Evolutionary conservation across 2,329 filamentous ascomycete species (phyloP).

Genomic region (Chaetomium globosum): DNA sequence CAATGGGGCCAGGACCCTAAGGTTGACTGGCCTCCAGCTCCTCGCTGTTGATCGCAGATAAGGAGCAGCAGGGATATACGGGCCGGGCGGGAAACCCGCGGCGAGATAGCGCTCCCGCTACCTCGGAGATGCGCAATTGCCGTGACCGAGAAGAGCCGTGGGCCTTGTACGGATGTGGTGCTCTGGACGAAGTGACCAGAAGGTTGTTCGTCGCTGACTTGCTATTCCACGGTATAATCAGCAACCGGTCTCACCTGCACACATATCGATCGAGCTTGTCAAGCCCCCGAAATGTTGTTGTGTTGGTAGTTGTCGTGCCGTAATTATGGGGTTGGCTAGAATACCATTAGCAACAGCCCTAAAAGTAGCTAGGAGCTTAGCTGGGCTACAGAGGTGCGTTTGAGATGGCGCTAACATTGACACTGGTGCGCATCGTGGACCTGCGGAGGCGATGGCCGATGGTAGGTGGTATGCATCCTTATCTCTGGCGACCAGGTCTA

Average conservation of each 20-base stretch:
- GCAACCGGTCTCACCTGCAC: no score
- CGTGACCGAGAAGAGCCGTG: neutral
- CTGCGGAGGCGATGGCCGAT: neutral
- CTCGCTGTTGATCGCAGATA: constrained; percentile 22
- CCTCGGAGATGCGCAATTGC: constrained; percentile 27
- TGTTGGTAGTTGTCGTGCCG: neutral
- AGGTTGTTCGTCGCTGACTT: neutral
- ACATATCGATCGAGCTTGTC: neutral
- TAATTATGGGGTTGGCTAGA: no score
- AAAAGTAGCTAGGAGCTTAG: neutral
- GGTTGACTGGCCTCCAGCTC: neutral
- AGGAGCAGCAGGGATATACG: constrained; percentile 11
- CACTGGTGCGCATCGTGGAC: neutral
- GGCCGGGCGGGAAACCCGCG: constrained; percentile 17
- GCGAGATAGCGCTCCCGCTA: constrained; percentile 11
- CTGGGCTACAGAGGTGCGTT: neutral
- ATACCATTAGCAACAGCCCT: neutral
- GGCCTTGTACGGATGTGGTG: neutral
- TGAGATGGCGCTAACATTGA: neutral
- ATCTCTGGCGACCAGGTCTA: constrained; percentile 4
- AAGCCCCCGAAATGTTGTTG: neutral
- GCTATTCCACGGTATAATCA: neutral
- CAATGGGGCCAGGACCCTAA: neutral
- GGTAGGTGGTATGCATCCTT: constrained; percentile 10
- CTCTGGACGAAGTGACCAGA: neutral